phyloP scores from a whole-genome alignment of 768 basidiomycete genomes.

The Boletus edulis region DNA sequence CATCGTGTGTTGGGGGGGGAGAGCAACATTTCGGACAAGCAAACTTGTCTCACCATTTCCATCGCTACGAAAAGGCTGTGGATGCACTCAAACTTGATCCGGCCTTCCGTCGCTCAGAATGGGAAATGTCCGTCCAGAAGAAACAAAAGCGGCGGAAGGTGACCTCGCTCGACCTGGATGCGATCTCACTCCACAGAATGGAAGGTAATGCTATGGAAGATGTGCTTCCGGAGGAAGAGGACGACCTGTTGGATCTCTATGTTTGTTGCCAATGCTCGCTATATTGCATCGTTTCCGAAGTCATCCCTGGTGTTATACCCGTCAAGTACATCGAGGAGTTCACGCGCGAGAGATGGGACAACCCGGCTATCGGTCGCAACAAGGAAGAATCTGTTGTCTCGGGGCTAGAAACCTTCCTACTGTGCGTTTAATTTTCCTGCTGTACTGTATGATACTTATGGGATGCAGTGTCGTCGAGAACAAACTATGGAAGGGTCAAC shows the following conservation, averaged over 20 bases:
- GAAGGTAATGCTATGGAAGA: slow-evolving; percentile 35
- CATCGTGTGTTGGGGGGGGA: slow-evolving; percentile 52
- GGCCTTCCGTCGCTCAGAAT: slow-evolving; percentile 55
- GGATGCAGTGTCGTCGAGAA: slow-evolving; percentile 66
- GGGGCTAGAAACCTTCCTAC: slow-evolving; percentile 64
- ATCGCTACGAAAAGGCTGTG: slow-evolving; percentile 67
- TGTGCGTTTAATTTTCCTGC: slow-evolving; percentile 42
- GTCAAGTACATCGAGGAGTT: slow-evolving; percentile 61
- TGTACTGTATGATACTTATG: background rate
- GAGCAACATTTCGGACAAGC: slow-evolving; percentile 43
- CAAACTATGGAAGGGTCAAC: slow-evolving; percentile 69
- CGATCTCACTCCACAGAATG: slow-evolving; percentile 19
- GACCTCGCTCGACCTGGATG: slow-evolving; percentile 37
- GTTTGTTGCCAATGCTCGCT: slow-evolving; percentile 83
- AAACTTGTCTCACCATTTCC: slow-evolving; percentile 81
- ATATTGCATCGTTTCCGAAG: slow-evolving; percentile 65
- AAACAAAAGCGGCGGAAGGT: slow-evolving; percentile 58
- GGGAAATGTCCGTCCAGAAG: slow-evolving; percentile 50
- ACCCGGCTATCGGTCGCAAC: slow-evolving; percentile 55
- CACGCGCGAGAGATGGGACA: slow-evolving; percentile 53
- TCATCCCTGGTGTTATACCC: slow-evolving; percentile 74
- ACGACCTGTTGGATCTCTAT: slow-evolving; percentile 70
- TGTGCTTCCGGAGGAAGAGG: slow-evolving; percentile 36
- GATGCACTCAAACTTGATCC: slow-evolving; percentile 67
- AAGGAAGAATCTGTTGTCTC: slow-evolving; percentile 53